Evolutionary conservation across 2,329 filamentous ascomycete species (phyloP).

Genomic region (Alternaria panax): DNA sequence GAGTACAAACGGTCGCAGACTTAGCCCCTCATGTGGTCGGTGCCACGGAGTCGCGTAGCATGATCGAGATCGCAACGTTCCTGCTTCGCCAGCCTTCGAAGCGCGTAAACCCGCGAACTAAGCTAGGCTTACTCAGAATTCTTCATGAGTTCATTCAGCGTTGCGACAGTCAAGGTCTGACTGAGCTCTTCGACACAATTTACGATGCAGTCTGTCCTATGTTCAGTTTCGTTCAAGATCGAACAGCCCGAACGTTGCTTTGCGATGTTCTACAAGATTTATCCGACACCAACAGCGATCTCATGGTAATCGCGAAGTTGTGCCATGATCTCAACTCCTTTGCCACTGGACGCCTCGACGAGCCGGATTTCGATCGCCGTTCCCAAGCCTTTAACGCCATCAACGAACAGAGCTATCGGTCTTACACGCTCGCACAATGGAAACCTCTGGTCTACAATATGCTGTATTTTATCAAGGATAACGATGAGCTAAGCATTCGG

Average conservation of each 20-base stretch:
- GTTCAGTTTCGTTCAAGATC: slow-evolving; percentile 90
- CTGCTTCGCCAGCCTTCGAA: slow-evolving; percentile 85
- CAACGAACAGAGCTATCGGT: slow-evolving; percentile 65
- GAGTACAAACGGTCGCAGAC: slow-evolving; percentile 79
- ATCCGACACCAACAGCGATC: slow-evolving; percentile 66
- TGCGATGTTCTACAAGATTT: slow-evolving; percentile 77
- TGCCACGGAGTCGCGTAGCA: slow-evolving; percentile 70
- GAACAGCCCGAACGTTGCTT: slow-evolving; percentile 75
- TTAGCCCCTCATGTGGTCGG: slow-evolving; percentile 59
- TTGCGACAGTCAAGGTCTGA: slow-evolving; percentile 64
- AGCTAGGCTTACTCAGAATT: slow-evolving; percentile 80
- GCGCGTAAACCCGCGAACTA: slow-evolving; percentile 81
- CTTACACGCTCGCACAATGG: slow-evolving; percentile 79
- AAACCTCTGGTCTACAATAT: slow-evolving; percentile 87
- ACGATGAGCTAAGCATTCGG: slow-evolving; percentile 87
- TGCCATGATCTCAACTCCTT: slow-evolving; percentile 85
- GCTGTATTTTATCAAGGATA: slow-evolving; percentile 83
- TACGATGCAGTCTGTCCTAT: slow-evolving; percentile 79
- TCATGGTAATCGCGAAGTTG: slow-evolving; percentile 70
- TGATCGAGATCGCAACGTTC: slow-evolving; percentile 81
- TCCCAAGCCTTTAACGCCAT: slow-evolving; percentile 78
- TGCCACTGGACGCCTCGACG: slow-evolving; percentile 74
- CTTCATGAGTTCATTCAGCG: slow-evolving; percentile 80
- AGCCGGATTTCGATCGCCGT: slow-evolving; percentile 86
- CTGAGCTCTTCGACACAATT: slow-evolving; percentile 67